Evolutionary conservation across 2,329 filamentous ascomycete genomes (phyloP), one percentile per base, ranked within the genome.

Genomic region (Calonectria naviculata): DNA sequence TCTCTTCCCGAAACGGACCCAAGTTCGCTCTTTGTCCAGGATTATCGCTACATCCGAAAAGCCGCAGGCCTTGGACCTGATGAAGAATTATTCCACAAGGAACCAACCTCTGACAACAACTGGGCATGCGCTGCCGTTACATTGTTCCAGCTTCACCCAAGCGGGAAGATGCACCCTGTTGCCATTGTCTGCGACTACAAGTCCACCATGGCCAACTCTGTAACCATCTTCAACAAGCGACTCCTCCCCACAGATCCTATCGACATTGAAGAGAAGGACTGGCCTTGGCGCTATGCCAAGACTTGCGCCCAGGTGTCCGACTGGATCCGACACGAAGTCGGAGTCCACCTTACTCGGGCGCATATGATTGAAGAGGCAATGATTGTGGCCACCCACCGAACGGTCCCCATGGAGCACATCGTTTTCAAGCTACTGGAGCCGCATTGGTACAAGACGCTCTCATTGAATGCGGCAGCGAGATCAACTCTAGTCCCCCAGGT

Each of bases 251-350:
- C 74, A 0, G 81, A 83, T 47, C 69, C 79, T 1, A 76, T 72
- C 2, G 70, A 68, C 24, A 54, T 75, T 78, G 1, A 74, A 34
- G 65, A 69, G 44, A 71, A 46, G 4, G 87, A 89, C 78, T 89
- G 86, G 85, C 81, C 86, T 0, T 89, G 87, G 87, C 79, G 87
- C 52, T 88, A 88, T 74, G 87, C 87, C 24, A 89, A 88, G 77
- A 87, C 83, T 0, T 87, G 85, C 56, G 83, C 83, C 2, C 86
- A 88, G 68, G 81, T 83, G 1, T 81, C 84, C 1, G 87, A 88
- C 76, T 89, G 86, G 87, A 77, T 83, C 63, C 81, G 84, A 5
- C 87, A 89, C 70, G 86, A 88, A 75, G 71, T 87, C 19, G 79
- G 79, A 5, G 82, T 87, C 3, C 87, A 89, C 69, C 81, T 89